These are phyloP conservation scores for Boletellus sp. DNA, from an alignment of 1,284 basidiomycete species.

Conservation along the genomic window DNA sequence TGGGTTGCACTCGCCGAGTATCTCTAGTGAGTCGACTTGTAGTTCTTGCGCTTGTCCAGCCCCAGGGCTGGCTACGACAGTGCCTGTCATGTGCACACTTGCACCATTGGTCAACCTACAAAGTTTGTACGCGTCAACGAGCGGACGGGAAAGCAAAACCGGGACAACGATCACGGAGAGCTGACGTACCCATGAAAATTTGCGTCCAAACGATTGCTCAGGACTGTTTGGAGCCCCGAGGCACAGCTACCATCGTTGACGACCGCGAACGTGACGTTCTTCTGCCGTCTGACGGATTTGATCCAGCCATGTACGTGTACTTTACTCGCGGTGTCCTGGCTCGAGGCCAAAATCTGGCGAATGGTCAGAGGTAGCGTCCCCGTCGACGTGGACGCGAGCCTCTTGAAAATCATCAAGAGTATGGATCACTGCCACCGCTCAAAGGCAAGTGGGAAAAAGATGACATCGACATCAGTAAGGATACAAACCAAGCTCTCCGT, in stretches of 20 bases:
- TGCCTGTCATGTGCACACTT: constrained; percentile 67
- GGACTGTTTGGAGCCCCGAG: constrained; percentile 74
- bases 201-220: constrained; percentile 33
- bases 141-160: not conserved
- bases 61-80: constrained; percentile 63
- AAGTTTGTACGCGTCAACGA: not conserved
- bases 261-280: constrained; percentile 81
- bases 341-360: constrained; percentile 47
- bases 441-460: not conserved
- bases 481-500: constrained; percentile 26
- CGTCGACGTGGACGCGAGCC: constrained; percentile 27
- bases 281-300: constrained; percentile 79
- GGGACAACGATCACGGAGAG: not conserved
- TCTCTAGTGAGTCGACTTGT: constrained; percentile 57
- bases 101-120: constrained; percentile 67
- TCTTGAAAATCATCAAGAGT: constrained; percentile 25
- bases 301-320: constrained; percentile 74
- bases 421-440: constrained; percentile 25
- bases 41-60: constrained; percentile 74
- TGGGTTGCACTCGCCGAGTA: constrained; percentile 75
- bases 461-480: constrained; percentile 14
- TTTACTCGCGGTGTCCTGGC: constrained; percentile 10
- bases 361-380: constrained; percentile 49
- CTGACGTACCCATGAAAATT: constrained; percentile 17
- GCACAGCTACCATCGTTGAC: constrained; percentile 78